Base-by-base conservation (phyloP, 2,329 filamentous ascomycete genomes). In the Penicillium janthinellum region DNA sequence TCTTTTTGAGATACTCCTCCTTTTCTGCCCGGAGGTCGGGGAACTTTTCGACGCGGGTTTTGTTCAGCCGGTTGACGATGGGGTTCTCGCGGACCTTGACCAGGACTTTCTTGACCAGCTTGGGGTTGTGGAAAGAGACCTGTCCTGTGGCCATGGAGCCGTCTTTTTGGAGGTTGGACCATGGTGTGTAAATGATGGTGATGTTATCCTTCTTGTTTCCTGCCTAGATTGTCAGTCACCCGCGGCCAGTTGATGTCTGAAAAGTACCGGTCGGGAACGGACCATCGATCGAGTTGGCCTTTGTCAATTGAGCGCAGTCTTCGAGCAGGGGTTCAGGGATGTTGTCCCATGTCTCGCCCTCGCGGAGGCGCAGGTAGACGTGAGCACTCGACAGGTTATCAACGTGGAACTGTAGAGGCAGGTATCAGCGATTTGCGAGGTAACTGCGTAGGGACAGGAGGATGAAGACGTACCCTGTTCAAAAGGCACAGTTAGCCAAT, bases 191-290 rank as follows among this genome's bases (percentile, higher is more conserved):
- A 72, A 99, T 96, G 72, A 99, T 78, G 15, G 92, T 96, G 70
- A 99, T 83, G 78, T 98, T 98, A 77, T 98, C 94, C 77, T 97
- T 98, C 79, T 99, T 99, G 82, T 99, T 99, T 64, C 95, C 90
- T 93, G 60, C 42, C 17, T 45, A 5, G 38, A 14, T 45, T 28
- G 59, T 75, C 54, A 73, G 61, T 47, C 31, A 39, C 10, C 5
- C 20, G 47, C 41, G 12, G 51, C 44, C 7, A 17, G 12, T 25
- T 28, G 20, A 14, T 37, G 22, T 52, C 31, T 55, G 17, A 14
- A 38, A 22, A 20, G 49, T 22, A 28, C 54, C 49, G 5, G 5
- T 44, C 4, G 39, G 52, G 31, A 28, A 50, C 75, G 62, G 71
- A 89, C 91, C 95, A 82, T 99, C 95, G 70, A 99, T 99, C 59